Evolutionary conservation across 2,329 filamentous ascomycete species (phyloP), one percentile per base, ranked within the genome.

Genomic region (Hypoxylon sp.): DNA sequence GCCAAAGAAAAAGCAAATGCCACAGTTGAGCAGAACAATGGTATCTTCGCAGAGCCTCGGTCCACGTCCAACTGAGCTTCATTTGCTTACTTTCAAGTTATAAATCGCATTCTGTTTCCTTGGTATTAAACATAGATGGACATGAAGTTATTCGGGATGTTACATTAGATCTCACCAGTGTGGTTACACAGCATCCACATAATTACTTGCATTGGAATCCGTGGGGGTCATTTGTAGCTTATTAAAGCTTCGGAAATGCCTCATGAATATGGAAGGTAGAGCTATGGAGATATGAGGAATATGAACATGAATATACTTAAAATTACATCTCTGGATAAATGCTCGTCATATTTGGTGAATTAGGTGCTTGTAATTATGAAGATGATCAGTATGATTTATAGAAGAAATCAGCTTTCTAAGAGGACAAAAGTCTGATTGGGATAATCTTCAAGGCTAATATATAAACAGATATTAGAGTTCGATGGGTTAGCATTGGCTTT

Each of bases 1-100:
- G 74, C 76, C 44, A 79, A 76, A 66, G 73, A 76, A 50, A 65
- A 70, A 52, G 62, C 26, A 29, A 64, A 47, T 3, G 37, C 19
- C 29, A 19, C 33, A 14, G 24, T 26, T 10, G 46, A 51, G n/a
- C 55, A 52, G 33, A 50, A 52, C 14, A 46, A 29, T 37, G 63
- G 60, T 39, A 44, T 69, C 29, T 24, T 66, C 24, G 26, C 9
- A 5, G 54, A 59, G 10, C 14, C 55, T 48, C 51, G 5, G 9
- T 22, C 51, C 35, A 53, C 61, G 4, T 35, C 55, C 8, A 19
- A 19, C 17, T 63, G 19, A 69, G n/a, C 10, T 13, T 19, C 24
- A 6, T 3, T 19, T 11, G 8, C 59, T 11, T n/a, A 11, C 13
- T n/a, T 44, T 53, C 14, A 39, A 31, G 14, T 31, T 14, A 58